Base-by-base conservation (phyloP, 163 green algal species). In the Scenedesmus sp. region DNA sequence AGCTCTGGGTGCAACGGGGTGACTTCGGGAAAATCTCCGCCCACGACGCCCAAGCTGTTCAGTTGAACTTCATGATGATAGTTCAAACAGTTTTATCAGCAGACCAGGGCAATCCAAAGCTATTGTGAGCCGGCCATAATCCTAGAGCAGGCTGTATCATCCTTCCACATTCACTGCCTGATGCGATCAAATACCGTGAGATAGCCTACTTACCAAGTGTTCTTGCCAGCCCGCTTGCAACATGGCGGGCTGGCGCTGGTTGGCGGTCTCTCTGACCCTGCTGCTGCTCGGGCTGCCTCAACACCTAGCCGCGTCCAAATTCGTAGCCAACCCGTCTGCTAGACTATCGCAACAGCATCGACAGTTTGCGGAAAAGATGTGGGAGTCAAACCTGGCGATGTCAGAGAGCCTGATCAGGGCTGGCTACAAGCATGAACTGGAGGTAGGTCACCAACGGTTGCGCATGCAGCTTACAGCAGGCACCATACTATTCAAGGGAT, bases 361-460 rank as follows among this genome's bases (percentile, higher is more conserved):
- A 56, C 15, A 52, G 26, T 18, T 87, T 15, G 20, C 87, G 13
- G 76, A 91, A 55, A 54, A 70, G 15, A 18, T 91, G n/a, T 91
- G 73, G 74, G 52, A 85, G 76, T 54, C 76, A 18, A 23, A 91
- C 4, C 16, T 91, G 16, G 57, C 74, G 9, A 20, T 87, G 5
- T 55, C n/a, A 56, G 88, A 91, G 56, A 76, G 55, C 15, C 56
- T 91, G 26, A 79, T 87, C 56, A 57, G 73, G 4, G n/a, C 82
- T 46, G 87, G 87, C 1, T 77, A 86, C 56, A 91, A 91, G 87
- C 76, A 86, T 85, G 87, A 91, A 23, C 54, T 84, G 23, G 59
- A 62, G 46, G 54, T 60, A 46, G 34, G 34, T 46, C 34, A 46
- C 34, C 34, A 46, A 46, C 82, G n/a, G 70, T 79, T 26, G 34